Conservation (phyloP, 1,139 yeast genomes). For the Pichia inconspicua region DNA sequence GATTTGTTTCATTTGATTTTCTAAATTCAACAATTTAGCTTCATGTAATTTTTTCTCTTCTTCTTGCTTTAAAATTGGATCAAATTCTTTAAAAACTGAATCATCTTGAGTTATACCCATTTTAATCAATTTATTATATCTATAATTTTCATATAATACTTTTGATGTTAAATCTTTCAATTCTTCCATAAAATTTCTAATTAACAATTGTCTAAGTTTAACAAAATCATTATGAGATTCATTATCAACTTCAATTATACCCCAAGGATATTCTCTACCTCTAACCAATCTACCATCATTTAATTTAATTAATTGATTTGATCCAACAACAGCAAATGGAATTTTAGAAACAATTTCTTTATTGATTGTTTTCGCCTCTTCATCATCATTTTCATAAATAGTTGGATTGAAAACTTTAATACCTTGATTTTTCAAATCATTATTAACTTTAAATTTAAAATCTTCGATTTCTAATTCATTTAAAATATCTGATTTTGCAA, state of each 20-base stretch:
- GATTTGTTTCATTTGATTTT: slow-evolving; percentile 92
- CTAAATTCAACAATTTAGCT: slow-evolving; percentile 90
- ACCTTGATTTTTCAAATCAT: slow-evolving; percentile 68
- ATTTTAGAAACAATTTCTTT: slow-evolving; percentile 59
- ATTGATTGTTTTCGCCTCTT: slow-evolving; percentile 63
- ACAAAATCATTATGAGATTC: slow-evolving; percentile 92
- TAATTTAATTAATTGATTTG: slow-evolving; percentile 67
- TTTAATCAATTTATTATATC: slow-evolving; percentile 69
- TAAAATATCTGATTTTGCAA: slow-evolving; percentile 90
- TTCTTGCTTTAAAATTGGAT: slow-evolving; percentile 86
- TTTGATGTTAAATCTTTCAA: slow-evolving; percentile 80
- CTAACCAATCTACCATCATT: slow-evolving; percentile 75
- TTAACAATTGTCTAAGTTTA: slow-evolving; percentile 79
- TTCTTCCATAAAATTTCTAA: slow-evolving; percentile 90
- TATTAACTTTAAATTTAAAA: slow-evolving; percentile 69
- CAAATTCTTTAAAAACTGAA: slow-evolving; percentile 86
- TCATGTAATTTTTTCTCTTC: slow-evolving; percentile 92
- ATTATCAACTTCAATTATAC: slow-evolving; percentile 90
- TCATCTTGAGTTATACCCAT: slow-evolving; percentile 93
- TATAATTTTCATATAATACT: slow-evolving; percentile 76
- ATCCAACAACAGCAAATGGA: slow-evolving; percentile 95
- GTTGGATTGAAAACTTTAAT: slow-evolving; percentile 78
- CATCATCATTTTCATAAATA: slow-evolving; percentile 77
- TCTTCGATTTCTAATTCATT: slow-evolving; percentile 75
- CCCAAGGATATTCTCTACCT: slow-evolving; percentile 98